phyloP scores from a whole-genome alignment of 352 stramenopile genomes.

The Phytophthora pini region DNA sequence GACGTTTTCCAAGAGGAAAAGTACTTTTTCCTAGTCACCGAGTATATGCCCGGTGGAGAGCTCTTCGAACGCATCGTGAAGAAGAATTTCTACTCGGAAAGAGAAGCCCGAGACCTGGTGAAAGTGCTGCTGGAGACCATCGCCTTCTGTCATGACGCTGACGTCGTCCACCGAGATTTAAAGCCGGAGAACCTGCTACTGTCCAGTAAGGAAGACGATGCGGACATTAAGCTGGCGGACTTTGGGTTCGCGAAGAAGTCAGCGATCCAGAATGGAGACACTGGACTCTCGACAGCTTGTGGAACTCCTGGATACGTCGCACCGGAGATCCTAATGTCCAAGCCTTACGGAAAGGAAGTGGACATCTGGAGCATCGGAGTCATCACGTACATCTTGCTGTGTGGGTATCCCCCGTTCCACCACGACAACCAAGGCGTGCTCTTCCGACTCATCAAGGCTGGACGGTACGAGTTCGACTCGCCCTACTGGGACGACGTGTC shows the following conservation, averaged over 20 bases:
- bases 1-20: slow-evolving; percentile 92
- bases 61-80: slow-evolving; percentile 90
- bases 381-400: slow-evolving; percentile 89
- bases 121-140: slow-evolving; percentile 85
- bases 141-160: slow-evolving; percentile 82
- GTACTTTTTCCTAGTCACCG: slow-evolving; percentile 98
- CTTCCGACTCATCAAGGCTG: slow-evolving; percentile 79
- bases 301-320: slow-evolving; percentile 83
- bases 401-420: slow-evolving; percentile 88
- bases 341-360: slow-evolving; percentile 78
- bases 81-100: slow-evolving; percentile 88
- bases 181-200: slow-evolving; percentile 97
- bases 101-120: slow-evolving; percentile 83
- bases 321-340: slow-evolving; percentile 78
- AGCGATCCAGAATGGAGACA: slow-evolving; percentile 48
- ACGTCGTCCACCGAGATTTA: slow-evolving; percentile 94
- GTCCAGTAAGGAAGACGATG: slow-evolving; percentile 73
- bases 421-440: slow-evolving; percentile 92
- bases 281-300: slow-evolving; percentile 64
- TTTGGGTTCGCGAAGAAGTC: slow-evolving; percentile 89
- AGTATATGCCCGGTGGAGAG: slow-evolving; percentile 92
- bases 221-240: slow-evolving; percentile 85
- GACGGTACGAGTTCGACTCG: slow-evolving; percentile 76
- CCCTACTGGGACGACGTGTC: slow-evolving; percentile 87
- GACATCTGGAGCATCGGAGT: slow-evolving; percentile 93